phyloP scores from a whole-genome alignment of 352 stramenopile species.

The Thalassiosira delicatula region DNA sequence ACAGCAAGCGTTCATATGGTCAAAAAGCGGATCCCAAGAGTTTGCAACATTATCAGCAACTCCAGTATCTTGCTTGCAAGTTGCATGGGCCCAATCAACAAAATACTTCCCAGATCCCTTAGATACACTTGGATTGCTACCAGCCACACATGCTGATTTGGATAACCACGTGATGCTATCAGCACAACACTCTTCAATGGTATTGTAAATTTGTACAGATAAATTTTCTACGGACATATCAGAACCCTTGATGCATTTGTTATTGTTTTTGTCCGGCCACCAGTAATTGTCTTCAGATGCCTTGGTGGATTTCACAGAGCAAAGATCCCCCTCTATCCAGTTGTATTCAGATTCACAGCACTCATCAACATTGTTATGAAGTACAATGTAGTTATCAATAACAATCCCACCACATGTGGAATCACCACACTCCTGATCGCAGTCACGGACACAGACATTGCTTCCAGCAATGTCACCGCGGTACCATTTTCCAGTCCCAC shows the following conservation, averaged over 20 bases:
- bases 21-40: no score
- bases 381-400: slow-evolving; percentile 5
- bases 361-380: slow-evolving; percentile 16
- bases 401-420: slow-evolving; percentile 19
- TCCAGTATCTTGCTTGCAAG: no score
- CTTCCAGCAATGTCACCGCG: no score
- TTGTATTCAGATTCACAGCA: slow-evolving; percentile 22
- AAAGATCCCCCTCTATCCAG: slow-evolving; percentile 26
- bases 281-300: slow-evolving; percentile 10
- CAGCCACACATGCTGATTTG: not conserved
- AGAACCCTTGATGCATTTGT: slow-evolving; percentile 17
- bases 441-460: not conserved
- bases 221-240: not conserved
- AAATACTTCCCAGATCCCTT: slow-evolving; percentile 23
- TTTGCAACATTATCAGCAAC: no score
- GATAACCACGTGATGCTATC: not conserved
- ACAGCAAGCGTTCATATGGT: no score
- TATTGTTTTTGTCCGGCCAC: not conserved
- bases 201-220: not conserved
- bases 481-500: not conserved
- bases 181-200: slow-evolving; percentile 5
- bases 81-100: not conserved
- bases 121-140: not conserved
- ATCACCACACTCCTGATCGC: not conserved
- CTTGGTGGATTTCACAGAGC: not conserved